Evolutionary conservation across 2,329 filamentous ascomycete genomes (phyloP).

Genomic region (Dactylonectria macrodidyma): DNA sequence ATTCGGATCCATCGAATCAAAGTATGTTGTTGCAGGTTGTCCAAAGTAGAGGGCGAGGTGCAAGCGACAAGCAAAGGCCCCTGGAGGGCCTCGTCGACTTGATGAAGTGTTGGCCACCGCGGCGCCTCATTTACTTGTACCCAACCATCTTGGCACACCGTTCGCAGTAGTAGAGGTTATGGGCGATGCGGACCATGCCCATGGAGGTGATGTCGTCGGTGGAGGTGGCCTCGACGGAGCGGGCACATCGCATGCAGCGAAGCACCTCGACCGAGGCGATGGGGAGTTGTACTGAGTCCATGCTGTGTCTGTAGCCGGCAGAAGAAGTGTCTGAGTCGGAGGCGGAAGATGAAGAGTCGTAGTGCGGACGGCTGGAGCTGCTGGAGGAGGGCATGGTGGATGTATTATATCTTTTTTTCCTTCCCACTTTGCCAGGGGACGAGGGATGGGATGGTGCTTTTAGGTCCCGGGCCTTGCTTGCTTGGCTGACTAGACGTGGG

Average conservation of each 20-base stretch:
- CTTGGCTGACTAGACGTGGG: slow-evolving; percentile 16
- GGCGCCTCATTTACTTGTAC: slow-evolving; percentile 66
- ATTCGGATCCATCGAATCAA: slow-evolving; percentile 33
- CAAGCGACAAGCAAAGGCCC: slow-evolving; percentile 18
- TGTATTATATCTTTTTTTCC: slow-evolving; percentile 39
- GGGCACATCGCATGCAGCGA: slow-evolving; percentile 74
- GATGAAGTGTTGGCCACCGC: slow-evolving; percentile 8
- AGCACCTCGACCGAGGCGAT: slow-evolving; percentile 71
- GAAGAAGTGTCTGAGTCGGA: slow-evolving; percentile 52
- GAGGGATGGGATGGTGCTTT: slow-evolving; percentile 21
- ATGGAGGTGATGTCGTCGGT: slow-evolving; percentile 71
- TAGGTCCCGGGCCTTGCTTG: background rate
- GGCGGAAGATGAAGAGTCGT: slow-evolving; percentile 42
- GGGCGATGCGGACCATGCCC: slow-evolving; percentile 76
- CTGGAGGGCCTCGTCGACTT: slow-evolving; percentile 26
- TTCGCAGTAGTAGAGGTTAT: slow-evolving; percentile 77
- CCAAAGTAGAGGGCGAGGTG: slow-evolving; percentile 1
- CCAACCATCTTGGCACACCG: slow-evolving; percentile 75
- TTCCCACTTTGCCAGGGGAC: slow-evolving; percentile 20
- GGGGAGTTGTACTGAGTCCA: slow-evolving; percentile 63
- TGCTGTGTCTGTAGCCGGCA: slow-evolving; percentile 58
- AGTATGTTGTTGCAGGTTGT: slow-evolving; percentile 23
- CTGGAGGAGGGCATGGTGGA: slow-evolving; percentile 37
- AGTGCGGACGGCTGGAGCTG: slow-evolving; percentile 41
- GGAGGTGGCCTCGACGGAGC: slow-evolving; percentile 72